phyloP scores from a whole-genome alignment of 805 yeast species.

The Candida stauntonica region DNA sequence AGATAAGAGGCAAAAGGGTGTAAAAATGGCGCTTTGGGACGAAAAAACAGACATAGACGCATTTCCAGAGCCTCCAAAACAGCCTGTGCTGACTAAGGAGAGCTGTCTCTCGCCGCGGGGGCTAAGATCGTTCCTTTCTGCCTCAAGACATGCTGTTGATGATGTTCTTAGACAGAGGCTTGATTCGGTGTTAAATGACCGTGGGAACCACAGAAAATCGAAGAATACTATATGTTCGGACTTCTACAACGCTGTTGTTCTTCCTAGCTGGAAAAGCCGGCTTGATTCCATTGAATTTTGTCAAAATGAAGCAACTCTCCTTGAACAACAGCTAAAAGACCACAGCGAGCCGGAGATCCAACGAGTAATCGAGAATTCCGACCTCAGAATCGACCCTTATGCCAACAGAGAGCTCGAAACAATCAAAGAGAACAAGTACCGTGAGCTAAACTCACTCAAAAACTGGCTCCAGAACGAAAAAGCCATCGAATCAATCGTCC shows the following conservation, averaged over 20 bases:
- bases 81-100: slow-evolving; percentile 27
- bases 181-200: slow-evolving; percentile 31
- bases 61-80: slow-evolving; percentile 19
- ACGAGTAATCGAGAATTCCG: slow-evolving; percentile 17
- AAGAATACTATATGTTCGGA: slow-evolving; percentile 30
- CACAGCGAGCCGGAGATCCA: slow-evolving; percentile 2
- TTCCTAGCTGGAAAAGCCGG: slow-evolving; percentile 45
- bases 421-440: slow-evolving; percentile 26
- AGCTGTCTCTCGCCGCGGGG: slow-evolving; percentile 34
- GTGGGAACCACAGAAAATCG: neutral
- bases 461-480: slow-evolving; percentile 39
- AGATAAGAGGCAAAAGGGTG: neutral
- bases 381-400: slow-evolving; percentile 46
- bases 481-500: slow-evolving; percentile 32
- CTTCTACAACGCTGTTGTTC: slow-evolving; percentile 34
- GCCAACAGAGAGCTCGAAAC: slow-evolving; percentile 37
- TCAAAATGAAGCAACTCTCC: neutral
- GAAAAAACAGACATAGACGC: slow-evolving; percentile 12
- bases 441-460: slow-evolving; percentile 27
- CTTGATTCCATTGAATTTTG: slow-evolving; percentile 39
- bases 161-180: slow-evolving; percentile 42
- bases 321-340: slow-evolving; percentile 12
- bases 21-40: slow-evolving; percentile 25
- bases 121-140: slow-evolving; percentile 32
- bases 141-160: slow-evolving; percentile 38